Base-by-base conservation (phyloP, 2,329 filamentous ascomycete species). In the Nigrospora sphaerica region DNA sequence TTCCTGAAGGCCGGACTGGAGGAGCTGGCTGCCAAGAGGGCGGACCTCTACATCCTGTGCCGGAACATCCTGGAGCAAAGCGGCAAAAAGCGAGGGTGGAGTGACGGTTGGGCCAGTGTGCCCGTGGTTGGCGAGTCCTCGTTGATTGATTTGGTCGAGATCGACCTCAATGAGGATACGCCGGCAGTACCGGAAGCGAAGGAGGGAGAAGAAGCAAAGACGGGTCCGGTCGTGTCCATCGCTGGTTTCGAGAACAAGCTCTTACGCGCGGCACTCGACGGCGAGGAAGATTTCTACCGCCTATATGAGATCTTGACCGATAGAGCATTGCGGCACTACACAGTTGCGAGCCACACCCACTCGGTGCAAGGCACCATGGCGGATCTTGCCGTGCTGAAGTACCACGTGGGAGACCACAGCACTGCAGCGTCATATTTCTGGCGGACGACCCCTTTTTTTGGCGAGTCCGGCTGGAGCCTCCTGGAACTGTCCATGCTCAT, bases 311-410 rank as follows among this genome's bases (percentile, higher is more conserved):
- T 80, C 11, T 72, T 96, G n/a, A 95, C 88, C 9, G 86, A 93
- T 55, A 84, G 87, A 51, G 84, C 91, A 3, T 78, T 95, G 47
- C 85, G 86, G 2, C 87, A 95, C 60, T 95, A 88, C 61, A 83
- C 83, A 13, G 80, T 89, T 5, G 89, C 91, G 5, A 86, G 83
- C 46, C 86, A 92, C 52, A 75, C 74, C 0, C 85, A 95, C 55
- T 87, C 88, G 9, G 83, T 86, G 1, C 83, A 95, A 55, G 78
- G 83, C 17, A 83, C 84, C 49, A 80, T 91, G 63, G 86, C 88
- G 11, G 93, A 98, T 63, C 75, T 97, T 39, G 93, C 90, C 1
- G 78, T 93, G 6, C 71, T 96, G 43, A 91, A 92, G 57, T 93
- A 85, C 55, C 80, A 86, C 49, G 72, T 87, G 3, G 77, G 79